These are phyloP conservation scores for Flueggea neowawraea DNA, from an alignment of 441 rosid genomes.

Conservation along the genomic window DNA sequence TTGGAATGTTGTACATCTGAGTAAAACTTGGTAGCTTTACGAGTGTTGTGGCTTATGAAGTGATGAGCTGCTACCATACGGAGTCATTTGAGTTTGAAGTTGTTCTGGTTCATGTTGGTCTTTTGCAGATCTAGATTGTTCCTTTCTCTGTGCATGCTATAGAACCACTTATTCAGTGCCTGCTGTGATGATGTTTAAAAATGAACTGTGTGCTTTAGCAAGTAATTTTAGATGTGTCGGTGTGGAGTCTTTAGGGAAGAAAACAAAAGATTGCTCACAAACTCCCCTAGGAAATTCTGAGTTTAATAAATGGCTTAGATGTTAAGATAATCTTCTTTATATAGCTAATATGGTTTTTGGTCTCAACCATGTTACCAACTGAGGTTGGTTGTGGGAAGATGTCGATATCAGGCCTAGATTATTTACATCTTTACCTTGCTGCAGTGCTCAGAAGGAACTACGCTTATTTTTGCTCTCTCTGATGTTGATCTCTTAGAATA, in stretches of 20 bases:
- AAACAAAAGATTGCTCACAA: too few relatives aligned
- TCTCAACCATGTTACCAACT: too few relatives aligned
- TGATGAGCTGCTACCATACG: too few relatives aligned
- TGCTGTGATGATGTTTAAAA: not conserved
- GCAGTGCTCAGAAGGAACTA: constrained; percentile 14
- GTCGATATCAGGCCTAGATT: constrained; percentile 4
- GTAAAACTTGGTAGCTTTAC: too few relatives aligned
- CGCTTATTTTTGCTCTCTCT: constrained; percentile 4
- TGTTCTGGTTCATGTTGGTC: not conserved
- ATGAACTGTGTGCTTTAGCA: not conserved
- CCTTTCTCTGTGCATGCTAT: not conserved
- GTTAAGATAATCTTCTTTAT: not conserved
- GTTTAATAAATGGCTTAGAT: too few relatives aligned
- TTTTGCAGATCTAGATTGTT: not conserved
- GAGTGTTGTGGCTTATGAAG: too few relatives aligned
- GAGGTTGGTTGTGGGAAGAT: not conserved
- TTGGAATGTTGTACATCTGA: too few relatives aligned
- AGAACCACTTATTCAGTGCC: not conserved
- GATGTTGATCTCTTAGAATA: constrained; percentile 4
- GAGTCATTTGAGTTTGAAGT: too few relatives aligned
- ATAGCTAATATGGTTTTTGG: too few relatives aligned
- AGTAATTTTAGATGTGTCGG: not conserved
- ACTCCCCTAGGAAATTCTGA: too few relatives aligned
- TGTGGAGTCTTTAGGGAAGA: too few relatives aligned
- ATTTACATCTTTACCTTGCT: not conserved